Conservation (phyloP, 371 early-diverging fungal species). For the Batkoa obscura region DNA sequence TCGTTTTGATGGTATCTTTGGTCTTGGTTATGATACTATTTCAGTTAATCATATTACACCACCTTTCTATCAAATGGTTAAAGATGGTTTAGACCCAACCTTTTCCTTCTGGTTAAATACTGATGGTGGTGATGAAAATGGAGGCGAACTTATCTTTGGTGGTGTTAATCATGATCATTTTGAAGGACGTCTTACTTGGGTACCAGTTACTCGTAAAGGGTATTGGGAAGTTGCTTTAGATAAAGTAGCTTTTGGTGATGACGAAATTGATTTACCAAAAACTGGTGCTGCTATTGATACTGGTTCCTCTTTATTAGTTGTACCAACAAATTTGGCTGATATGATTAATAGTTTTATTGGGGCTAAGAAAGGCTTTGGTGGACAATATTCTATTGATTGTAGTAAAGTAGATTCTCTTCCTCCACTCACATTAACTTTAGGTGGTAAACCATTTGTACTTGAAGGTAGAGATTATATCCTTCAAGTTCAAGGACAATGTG, state of each 20-base stretch:
- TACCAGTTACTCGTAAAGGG: constrained; percentile 66
- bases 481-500: constrained; percentile 60
- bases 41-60: constrained; percentile 70
- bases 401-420: constrained; percentile 37
- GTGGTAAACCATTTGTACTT: constrained; percentile 32
- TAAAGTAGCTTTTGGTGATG: constrained; percentile 47
- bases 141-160: constrained; percentile 76
- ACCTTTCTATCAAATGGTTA: constrained; percentile 79
- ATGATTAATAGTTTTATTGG: constrained; percentile 69
- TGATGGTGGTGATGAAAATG: constrained; percentile 27
- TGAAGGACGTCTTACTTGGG: constrained; percentile 54
- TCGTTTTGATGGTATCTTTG: constrained; percentile 85
- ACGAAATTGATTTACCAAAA: constrained; percentile 28
- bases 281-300: constrained; percentile 69
- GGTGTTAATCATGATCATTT: constrained; percentile 49
- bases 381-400: constrained; percentile 77
- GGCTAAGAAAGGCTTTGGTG: constrained; percentile 70
- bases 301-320: constrained; percentile 59
- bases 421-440: constrained; percentile 52
- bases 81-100: constrained; percentile 52
- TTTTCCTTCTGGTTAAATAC: constrained; percentile 68
- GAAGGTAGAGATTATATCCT: constrained; percentile 62
- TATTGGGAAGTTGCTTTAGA: constrained; percentile 88
- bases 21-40: constrained; percentile 77
- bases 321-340: constrained; percentile 54